phyloP scores from a whole-genome alignment of 495 filamentous ascomycete genomes.

The Penicillium salamii region DNA sequence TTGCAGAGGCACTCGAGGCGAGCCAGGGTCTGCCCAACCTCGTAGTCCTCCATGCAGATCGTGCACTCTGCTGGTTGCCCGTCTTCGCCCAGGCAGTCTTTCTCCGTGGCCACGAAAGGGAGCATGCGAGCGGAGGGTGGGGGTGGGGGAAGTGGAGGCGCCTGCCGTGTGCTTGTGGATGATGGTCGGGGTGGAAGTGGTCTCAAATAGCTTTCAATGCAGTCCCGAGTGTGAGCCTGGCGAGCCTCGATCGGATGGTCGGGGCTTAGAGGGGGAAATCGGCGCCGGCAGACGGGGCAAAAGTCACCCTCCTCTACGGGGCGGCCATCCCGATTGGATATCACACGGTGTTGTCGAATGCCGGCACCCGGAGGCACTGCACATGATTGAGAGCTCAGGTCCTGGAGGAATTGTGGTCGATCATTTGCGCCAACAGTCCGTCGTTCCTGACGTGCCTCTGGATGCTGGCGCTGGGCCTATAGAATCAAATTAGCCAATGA shows the following conservation, averaged over 20 bases:
- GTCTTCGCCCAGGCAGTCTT: slow-evolving; percentile 78
- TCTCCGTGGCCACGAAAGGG: slow-evolving; percentile 80
- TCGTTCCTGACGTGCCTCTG: slow-evolving; percentile 16
- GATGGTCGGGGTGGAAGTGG: slow-evolving; percentile 10
- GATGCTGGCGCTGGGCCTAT: background rate
- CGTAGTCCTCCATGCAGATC: slow-evolving; percentile 96
- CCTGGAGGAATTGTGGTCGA: slow-evolving; percentile 9
- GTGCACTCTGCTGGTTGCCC: slow-evolving; percentile 69
- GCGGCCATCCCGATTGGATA: slow-evolving; percentile 8
- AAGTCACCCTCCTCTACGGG: slow-evolving; percentile 76
- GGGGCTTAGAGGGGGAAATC: slow-evolving; percentile 63
- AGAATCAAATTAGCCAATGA: background rate
- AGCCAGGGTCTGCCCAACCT: slow-evolving; percentile 76
- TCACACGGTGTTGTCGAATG: slow-evolving; percentile 17
- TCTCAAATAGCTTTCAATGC: slow-evolving; percentile 56
- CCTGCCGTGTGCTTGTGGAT: slow-evolving; percentile 12
- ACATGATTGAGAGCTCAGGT: background rate
- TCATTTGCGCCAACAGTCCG: slow-evolving; percentile 12
- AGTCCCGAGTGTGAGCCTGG: slow-evolving; percentile 73
- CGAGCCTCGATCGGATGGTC: slow-evolving; percentile 61
- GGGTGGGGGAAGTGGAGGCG: slow-evolving; percentile 18
- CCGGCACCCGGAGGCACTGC: slow-evolving; percentile 7
- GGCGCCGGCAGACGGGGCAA: slow-evolving; percentile 81
- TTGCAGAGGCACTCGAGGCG: slow-evolving; percentile 90
- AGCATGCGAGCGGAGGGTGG: slow-evolving; percentile 50